Evolutionary conservation across 2,329 filamentous ascomycete genomes (phyloP), one percentile per base, ranked within the genome.

Genomic region (Thelonectria discophora): DNA sequence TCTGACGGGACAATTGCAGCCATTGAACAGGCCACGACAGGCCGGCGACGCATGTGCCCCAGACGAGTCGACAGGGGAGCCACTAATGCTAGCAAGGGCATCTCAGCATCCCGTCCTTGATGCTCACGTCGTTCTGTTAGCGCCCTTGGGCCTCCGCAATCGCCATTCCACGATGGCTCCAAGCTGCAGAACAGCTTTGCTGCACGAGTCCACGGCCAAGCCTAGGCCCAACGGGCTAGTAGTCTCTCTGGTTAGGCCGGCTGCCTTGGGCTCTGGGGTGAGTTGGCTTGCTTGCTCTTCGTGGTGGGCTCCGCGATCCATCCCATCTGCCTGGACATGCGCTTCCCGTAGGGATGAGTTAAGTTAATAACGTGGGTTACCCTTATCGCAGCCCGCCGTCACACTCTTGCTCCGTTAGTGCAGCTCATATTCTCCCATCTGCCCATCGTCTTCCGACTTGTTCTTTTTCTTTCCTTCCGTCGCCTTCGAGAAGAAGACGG

Each of bases 291-390:
- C 42, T 30, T 30, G 21, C 10, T 47, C 13, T 21, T 24, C 13
- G 45, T 27, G 45, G 55, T 51, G 46, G 55, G 55, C 45, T 57
- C 47, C 27, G 42, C 51, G 55, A 50, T 57, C 47, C 47, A 51
- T 57, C 54, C 54, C 46, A 50, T 50, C 37, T 56, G 48, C 46
- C 51, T 50, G 52, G 21, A 45, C 39, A 39, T 49, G 58, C 42
- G 42, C 66, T 66, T 66, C 68, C 68, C 68, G 68, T 50, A 47
- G 53, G 43, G 45, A 55, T 55, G 60, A 64, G 62, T 62, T 63
- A 53, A 54, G 59, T 62, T 62, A 62, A 58, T 54, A 63, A 56
- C 60, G 56, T 56, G 60, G 52, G 58, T 53, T 55, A 47, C 58
- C 51, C 60, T 63, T 63, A 63, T 63, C 60, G 59, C 54, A 52